These are phyloP conservation scores for Butyriboletus appendiculatus DNA, from an alignment of 1,284 basidiomycete genomes.

Conservation along the genomic window DNA sequence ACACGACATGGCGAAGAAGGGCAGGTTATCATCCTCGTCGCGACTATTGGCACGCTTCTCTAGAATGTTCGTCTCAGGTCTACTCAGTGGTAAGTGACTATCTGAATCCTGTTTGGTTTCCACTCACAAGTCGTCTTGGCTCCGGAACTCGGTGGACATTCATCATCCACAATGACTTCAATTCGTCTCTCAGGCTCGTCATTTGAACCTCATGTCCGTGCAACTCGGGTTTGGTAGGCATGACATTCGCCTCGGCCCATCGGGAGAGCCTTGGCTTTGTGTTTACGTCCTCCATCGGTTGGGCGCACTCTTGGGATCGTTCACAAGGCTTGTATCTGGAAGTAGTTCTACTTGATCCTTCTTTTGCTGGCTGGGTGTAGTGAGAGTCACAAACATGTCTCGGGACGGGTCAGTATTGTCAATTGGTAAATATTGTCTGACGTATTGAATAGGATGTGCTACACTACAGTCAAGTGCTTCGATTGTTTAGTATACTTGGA, in stretches of 20 bases:
- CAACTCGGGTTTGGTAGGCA: constrained; percentile 3
- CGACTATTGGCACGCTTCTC: constrained; percentile 5
- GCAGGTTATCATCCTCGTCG: constrained; percentile 11
- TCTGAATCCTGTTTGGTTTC: too few species aligned
- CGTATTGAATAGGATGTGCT: neutral
- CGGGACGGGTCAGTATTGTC: constrained; percentile 2
- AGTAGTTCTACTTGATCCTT: neutral
- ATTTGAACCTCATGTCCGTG: constrained; percentile 3
- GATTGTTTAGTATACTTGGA: neutral
- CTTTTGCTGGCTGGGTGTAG: constrained; percentile 3
- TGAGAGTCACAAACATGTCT: constrained; percentile 10
- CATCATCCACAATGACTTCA: constrained; percentile 12
- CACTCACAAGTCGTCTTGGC: neutral
- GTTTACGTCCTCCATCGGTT: constrained; percentile 8
- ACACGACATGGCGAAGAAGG: constrained; percentile 3
- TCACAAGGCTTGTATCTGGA: neutral
- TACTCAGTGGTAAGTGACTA: neutral
- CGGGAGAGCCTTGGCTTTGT: constrained; percentile 1
- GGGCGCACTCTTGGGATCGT: constrained; percentile 10
- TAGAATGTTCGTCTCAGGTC: constrained; percentile 8
- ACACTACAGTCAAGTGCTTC: neutral
- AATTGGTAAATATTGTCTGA: neutral
- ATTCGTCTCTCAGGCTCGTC: constrained; percentile 1
- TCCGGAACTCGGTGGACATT: constrained; percentile 3
- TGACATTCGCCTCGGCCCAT: neutral